Evolutionary conservation across 495 filamentous ascomycete species (phyloP), one percentile per base, ranked within the genome.

Genomic region (Xylaria scruposa): DNA sequence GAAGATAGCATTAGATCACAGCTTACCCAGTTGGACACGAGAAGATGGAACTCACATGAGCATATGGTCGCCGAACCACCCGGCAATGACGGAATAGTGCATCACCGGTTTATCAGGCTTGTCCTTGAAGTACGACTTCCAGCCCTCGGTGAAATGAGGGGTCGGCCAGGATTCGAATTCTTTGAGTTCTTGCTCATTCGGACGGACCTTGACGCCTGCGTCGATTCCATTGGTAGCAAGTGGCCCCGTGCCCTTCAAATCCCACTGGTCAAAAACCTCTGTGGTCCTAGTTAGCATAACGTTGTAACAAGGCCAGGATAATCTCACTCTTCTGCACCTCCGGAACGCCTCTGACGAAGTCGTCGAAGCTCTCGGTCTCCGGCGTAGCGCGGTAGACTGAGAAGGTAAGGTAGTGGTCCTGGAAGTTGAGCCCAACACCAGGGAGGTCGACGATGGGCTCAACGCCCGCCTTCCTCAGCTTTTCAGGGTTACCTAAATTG

Each of bases 51-150:
- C 75, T 75, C 61, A 81, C 84, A 92, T 88, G 31, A 91, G 83
- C 88, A 91, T 91, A 76, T 92, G 91, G 79, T 93, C 90, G 21
- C 88, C 88, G 63, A 89, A 89, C 84, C 87, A 89, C 73, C 90
- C 90, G 17, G 90, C 82, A 70, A 92, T 92, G 62, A 93, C 83
- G 1, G 88, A 90, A 74, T 92, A 92, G 73, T 94, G 92, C 92
- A 95, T 94, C 42, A 95, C 92, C 0, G 93, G 93, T 85, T 94
- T 94, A 80, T 95, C 92, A 0, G 91, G 91, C 81, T 94, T 93
- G 75, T 94, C 81, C 83, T 94, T 93, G 81, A 94, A 96, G 83
- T 95, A 94, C 33, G 86, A 88, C 69, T 95, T 89, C 91, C 91
- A 94, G 10, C 91, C 92, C 13, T 82, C 78, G 29, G 83, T 83